Base-by-base conservation (phyloP, 805 yeast genomes). In the Pichia paraexigua region DNA sequence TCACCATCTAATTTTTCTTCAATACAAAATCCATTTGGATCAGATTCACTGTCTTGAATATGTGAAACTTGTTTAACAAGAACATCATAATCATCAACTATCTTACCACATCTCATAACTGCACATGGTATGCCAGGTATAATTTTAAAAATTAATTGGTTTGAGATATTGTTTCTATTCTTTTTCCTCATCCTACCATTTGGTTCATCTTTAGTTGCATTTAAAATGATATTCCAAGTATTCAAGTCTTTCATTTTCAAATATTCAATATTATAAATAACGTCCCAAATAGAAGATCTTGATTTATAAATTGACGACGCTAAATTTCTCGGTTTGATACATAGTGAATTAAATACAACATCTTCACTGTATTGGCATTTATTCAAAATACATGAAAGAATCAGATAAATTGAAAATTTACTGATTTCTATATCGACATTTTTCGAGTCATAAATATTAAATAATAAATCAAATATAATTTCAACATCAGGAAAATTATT, bases 1-100 rank as follows among this genome's bases (percentile, higher is more conserved):
- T 92, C 97, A 3, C 98, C 99, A 66, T 92, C 97, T 69, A 90
- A 76, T 63, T 92, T 92, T 63, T 92, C 97, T 61, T 92, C 98
- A 11, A 92, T 79, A 48, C 74, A 76, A 60, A 89, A 88, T 13
- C 60, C 58, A 18, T 43, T 45, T 7, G 27, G 7, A 28, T 53
- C 50, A 17, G 32, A 40, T 28, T 35, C 25, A 43, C 47, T 49
- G 25, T 73, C 70, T n/a, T 55, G 56, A 11, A 61, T 63, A 3
- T 47, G 28, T 22, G 67, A 65, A 61, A 86, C 70, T 24, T 65
- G 69, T 9, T 65, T 60, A n/a, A 82, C 77, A 21, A 85, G 65
- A 3, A 72, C 69, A 2, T 72, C 74, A 61, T 83, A 81, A 17
- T 77, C 69, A 4, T 71, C 67, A 30, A 71, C 70, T 1, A 82